phyloP scores from a whole-genome alignment of 208 protist species.

The Crithidia expoeki region DNA sequence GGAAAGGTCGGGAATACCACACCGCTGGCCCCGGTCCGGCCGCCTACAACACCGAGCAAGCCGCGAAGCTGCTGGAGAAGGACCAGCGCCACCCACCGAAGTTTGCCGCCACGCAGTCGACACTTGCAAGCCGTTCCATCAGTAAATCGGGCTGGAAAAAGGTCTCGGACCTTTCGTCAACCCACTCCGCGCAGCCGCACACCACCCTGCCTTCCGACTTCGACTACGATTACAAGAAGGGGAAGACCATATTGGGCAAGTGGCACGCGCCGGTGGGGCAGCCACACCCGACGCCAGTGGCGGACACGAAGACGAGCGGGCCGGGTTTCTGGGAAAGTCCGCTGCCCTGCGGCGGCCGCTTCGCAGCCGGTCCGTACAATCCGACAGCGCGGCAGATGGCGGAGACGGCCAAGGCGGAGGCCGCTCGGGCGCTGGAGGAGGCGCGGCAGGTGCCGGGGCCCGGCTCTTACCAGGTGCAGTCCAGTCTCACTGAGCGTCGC shows the following conservation, averaged over 20 bases:
- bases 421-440: conserved; percentile 17
- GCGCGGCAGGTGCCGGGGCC: conserved; percentile 12
- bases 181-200: conserved; percentile 7
- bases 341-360: conserved; percentile 32
- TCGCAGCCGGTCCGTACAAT: conserved; percentile 43
- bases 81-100: conserved; percentile 54
- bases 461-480: conserved; percentile 27
- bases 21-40: conserved; percentile 60
- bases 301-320: conserved; percentile 24
- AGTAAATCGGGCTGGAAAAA: conserved; percentile 10
- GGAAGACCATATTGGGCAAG: conserved; percentile 57
- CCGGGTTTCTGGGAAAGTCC: conserved; percentile 30
- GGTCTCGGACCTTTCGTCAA: neutral
- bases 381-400: conserved; percentile 23
- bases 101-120: conserved; percentile 37
- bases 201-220: conserved; percentile 77
- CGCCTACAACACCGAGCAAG: conserved; percentile 53
- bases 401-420: conserved; percentile 18
- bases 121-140: neutral
- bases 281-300: conserved; percentile 1
- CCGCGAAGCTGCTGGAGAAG: conserved; percentile 53
- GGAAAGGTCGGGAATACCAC: conserved; percentile 31
- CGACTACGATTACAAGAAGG: conserved; percentile 76
- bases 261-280: conserved; percentile 19
- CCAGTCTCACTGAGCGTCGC: conserved; percentile 15